Conservation (phyloP, 2,329 filamentous ascomycete genomes). For the Fusarium annulatum region DNA sequence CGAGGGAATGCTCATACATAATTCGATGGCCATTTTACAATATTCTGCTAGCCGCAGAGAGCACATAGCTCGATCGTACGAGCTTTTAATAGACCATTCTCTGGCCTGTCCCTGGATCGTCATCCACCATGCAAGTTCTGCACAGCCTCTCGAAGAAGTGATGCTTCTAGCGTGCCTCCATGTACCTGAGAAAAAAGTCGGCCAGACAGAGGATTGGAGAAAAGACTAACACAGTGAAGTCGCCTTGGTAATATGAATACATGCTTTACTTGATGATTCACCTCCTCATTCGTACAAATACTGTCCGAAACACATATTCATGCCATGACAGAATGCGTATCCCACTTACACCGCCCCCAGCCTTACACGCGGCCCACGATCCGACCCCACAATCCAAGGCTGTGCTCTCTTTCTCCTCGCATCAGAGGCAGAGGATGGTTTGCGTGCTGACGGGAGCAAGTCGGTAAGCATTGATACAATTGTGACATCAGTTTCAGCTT, state of each 20-base stretch:
- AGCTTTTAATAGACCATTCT: slow-evolving; percentile 30
- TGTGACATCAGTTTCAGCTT: slow-evolving; percentile 44
- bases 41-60: not conserved
- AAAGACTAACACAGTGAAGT: not conserved
- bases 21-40: not conserved
- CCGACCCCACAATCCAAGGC: slow-evolving; percentile 39
- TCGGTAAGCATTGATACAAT: not conserved
- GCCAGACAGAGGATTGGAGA: not conserved
- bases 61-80: not conserved
- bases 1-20: not conserved
- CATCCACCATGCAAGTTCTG: slow-evolving; percentile 16
- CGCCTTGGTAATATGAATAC: not conserved
- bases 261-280: slow-evolving; percentile 11
- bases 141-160: slow-evolving; percentile 34
- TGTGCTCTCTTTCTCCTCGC: slow-evolving; percentile 26
- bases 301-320: not conserved
- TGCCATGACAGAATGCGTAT: not conserved
- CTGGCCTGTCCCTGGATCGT: slow-evolving; percentile 19
- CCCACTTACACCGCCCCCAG: slow-evolving; percentile 41
- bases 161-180: slow-evolving; percentile 18
- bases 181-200: not conserved
- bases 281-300: slow-evolving; percentile 6
- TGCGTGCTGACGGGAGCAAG: slow-evolving; percentile 1
- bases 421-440: slow-evolving; percentile 6
- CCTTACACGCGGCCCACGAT: slow-evolving; percentile 46